Evolutionary conservation across 73 alveolate genomes (phyloP).

Genomic region (Tetrahymena elliotti): DNA sequence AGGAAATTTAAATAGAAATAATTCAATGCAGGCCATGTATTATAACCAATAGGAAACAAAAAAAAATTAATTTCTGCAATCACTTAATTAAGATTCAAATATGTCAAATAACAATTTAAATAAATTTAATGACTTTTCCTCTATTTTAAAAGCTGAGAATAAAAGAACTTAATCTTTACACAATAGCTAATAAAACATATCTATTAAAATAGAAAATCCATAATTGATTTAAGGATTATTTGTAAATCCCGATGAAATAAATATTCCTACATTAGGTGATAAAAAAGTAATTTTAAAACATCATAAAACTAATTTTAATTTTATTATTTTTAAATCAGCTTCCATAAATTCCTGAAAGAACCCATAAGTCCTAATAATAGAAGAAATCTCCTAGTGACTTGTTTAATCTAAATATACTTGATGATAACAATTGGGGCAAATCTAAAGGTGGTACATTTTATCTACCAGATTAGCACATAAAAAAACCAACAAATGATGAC

Average conservation of each 20-base stretch:
- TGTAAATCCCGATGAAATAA: not conserved
- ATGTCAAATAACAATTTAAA: not conserved
- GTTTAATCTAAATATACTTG: not conserved
- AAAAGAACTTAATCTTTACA: not conserved
- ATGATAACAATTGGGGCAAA: not conserved
- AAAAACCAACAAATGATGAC: not conserved
- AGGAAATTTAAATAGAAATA: not conserved
- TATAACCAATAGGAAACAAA: not conserved
- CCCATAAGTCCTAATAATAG: not conserved
- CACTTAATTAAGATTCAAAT: not conserved
- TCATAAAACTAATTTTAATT: no score
- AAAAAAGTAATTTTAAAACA: not conserved
- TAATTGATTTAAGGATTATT: not conserved
- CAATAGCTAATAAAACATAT: not conserved
- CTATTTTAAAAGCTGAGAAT: not conserved
- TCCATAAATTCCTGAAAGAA: not conserved
- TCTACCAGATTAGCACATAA: not conserved
- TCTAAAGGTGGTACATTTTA: not conserved
- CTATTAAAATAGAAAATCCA: not conserved
- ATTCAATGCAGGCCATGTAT: not conserved
- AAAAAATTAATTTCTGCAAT: not conserved
- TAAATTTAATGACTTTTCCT: not conserved
- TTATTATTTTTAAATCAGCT: not conserved
- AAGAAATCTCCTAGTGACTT: not conserved
- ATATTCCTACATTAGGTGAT: not conserved